These are phyloP conservation scores for Borovskyia barvae DNA, from an alignment of 208 protist genomes.

Conservation along the genomic window DNA sequence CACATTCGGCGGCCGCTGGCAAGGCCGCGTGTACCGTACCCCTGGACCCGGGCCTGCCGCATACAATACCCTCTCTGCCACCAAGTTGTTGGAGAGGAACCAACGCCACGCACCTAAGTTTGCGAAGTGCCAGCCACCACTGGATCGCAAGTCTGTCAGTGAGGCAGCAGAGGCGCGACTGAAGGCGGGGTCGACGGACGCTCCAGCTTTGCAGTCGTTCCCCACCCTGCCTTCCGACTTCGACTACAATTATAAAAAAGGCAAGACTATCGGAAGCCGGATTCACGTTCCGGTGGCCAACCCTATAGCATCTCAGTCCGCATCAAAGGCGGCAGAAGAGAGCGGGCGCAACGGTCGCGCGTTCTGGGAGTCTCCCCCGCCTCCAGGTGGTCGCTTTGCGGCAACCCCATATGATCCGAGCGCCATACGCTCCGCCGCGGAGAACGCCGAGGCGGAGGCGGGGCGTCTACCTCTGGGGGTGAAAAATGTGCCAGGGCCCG, in stretches of 20 bases:
- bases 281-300: constrained; percentile 11
- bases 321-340: constrained; percentile 17
- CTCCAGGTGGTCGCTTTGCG: constrained; percentile 31
- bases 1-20: constrained; percentile 58
- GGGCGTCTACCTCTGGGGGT: constrained; percentile 9
- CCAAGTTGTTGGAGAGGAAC: constrained; percentile 44
- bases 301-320: neutral
- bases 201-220: constrained; percentile 1
- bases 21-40: constrained; percentile 25
- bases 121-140: constrained; percentile 14
- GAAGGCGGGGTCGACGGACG: neutral
- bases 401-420: constrained; percentile 32
- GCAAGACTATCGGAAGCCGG: constrained; percentile 51
- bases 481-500: constrained; percentile 6
- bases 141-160: neutral
- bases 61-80: constrained; percentile 49
- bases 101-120: constrained; percentile 55
- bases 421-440: constrained; percentile 9
- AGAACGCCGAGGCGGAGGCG: constrained; percentile 11
- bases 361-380: constrained; percentile 23
- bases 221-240: constrained; percentile 74
- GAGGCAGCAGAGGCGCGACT: constrained; percentile 1
- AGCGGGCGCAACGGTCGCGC: constrained; percentile 11
- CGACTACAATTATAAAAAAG: constrained; percentile 72
- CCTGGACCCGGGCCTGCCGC: constrained; percentile 52